Base-by-base conservation (phyloP, 2,329 filamentous ascomycete species). In the Scedosporium aurantiacum region DNA sequence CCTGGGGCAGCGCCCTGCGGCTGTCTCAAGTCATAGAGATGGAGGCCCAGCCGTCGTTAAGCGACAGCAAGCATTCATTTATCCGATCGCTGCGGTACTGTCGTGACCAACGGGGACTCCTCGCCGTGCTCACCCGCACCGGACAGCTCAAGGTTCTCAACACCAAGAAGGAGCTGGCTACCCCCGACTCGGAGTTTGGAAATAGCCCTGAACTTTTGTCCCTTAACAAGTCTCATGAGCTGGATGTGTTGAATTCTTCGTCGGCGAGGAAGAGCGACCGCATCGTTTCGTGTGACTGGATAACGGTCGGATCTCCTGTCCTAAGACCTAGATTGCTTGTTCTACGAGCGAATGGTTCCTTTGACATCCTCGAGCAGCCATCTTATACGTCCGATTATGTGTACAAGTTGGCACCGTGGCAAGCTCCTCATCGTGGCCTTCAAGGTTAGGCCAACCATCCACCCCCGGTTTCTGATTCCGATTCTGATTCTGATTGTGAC, bases 221-320 rank as follows among this genome's bases (percentile, higher is more conserved):
- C 63, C 81, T 86, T 12, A 76, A 79, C 54, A 81, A 76, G 62
- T 86, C 84, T 1, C 78, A 83, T 65, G 83, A 86, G 67, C 79
- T 87, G 73, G 83, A 87, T 65, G 79, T 83, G 57, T 77, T 79
- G 18, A 85, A 81, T 65, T 73, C 76, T 27, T 80, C 82, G 58
- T 72, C 75, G 37, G 74, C 75, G 37, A 75, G 78, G 65, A 80
- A 81, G 69, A 78, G 80, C 65, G 82, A 86, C 61, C 79, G 82
- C 21, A 85, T 87, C 37, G 82, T 87, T 6, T 87, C 84, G 0
- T 87, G 87, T 69, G 85, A 88, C 68, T 88, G 85, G 84, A 74
- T 87, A 8, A 86, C 82, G 3, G 74, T 86, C 56, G 76, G 79
- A 10, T 82, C 81, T 3, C 75, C 82, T 3, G 77, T 78, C 14